These are phyloP conservation scores for Fusarium aywerte DNA, from an alignment of 2,329 filamentous ascomycete species.

Conservation along the genomic window DNA sequence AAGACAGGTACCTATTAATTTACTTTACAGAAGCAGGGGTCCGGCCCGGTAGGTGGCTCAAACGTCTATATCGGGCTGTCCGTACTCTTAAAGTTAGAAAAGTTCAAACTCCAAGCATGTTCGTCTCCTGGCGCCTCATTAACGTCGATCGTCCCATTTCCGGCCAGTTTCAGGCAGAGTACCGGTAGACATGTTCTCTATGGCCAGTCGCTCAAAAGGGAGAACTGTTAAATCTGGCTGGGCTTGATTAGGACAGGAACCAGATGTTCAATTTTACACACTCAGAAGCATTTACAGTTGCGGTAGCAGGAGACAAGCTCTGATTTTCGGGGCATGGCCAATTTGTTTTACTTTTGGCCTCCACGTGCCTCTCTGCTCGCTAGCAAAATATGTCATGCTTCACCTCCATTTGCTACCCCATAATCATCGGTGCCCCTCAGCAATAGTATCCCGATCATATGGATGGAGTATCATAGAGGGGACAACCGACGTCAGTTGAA, in stretches of 20 bases:
- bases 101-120: constrained; percentile 1
- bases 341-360: background rate
- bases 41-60: constrained; percentile 28
- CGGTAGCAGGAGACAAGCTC: background rate
- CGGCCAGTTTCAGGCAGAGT: background rate
- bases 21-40: constrained; percentile 6
- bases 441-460: background rate
- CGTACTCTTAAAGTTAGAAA: background rate
- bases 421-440: constrained; percentile 14
- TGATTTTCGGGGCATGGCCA: background rate
- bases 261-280: background rate
- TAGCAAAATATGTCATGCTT: constrained; percentile 10
- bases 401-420: constrained; percentile 6
- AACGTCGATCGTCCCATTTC: constrained; percentile 11
- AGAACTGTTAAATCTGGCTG: background rate
- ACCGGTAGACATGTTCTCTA: background rate
- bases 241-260: background rate
- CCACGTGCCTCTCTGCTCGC: background rate
- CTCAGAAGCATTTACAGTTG: background rate
- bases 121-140: background rate
- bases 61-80: constrained; percentile 19
- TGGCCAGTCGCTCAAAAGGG: background rate
- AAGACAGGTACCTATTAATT: constrained; percentile 1
- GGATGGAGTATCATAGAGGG: background rate
- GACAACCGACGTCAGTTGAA: background rate